Evolutionary conservation across 768 basidiomycete species (phyloP).

Genomic region (Suillus weaverae): DNA sequence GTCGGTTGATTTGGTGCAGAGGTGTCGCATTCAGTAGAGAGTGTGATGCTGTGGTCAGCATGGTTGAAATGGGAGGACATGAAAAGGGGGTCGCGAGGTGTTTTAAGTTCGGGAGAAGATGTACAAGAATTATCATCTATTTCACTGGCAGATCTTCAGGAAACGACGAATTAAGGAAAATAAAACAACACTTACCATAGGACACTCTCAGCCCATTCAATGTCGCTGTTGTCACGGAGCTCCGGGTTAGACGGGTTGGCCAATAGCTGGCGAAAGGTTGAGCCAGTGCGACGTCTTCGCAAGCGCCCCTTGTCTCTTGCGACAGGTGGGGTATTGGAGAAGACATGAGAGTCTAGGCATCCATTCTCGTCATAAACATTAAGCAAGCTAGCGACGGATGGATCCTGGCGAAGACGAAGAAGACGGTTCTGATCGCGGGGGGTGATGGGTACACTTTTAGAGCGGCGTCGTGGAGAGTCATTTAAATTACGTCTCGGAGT

Average conservation of each 20-base stretch:
- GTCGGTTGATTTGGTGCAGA: conserved; percentile 36
- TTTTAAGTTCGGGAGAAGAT: conserved; percentile 51
- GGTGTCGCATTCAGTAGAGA: conserved; percentile 48
- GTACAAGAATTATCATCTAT: conserved; percentile 43
- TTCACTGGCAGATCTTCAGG: conserved; percentile 36
- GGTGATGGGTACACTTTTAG: conserved; percentile 38
- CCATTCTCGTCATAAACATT: conserved; percentile 76
- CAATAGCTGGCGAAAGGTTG: conserved; percentile 72
- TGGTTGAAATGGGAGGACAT: conserved; percentile 40
- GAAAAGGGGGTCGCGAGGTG: conserved; percentile 46
- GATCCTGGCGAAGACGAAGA: conserved; percentile 65
- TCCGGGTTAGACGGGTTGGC: conserved; percentile 46
- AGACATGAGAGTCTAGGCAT: conserved; percentile 56
- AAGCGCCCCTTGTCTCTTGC: conserved; percentile 40
- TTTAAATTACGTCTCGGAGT: conserved; percentile 30
- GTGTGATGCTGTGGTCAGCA: conserved; percentile 35
- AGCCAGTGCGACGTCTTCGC: conserved; percentile 62
- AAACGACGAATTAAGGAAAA: background rate
- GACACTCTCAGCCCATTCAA: conserved; percentile 82
- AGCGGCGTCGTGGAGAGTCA: conserved; percentile 28
- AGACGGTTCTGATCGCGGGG: conserved; percentile 54
- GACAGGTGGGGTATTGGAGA: conserved; percentile 58
- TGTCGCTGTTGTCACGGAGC: conserved; percentile 49
- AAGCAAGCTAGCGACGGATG: conserved; percentile 74
- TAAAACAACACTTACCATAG: conserved; percentile 49